Conservation (phyloP, 176 grass and related monocot species). For the Oryza glumipatula region DNA sequence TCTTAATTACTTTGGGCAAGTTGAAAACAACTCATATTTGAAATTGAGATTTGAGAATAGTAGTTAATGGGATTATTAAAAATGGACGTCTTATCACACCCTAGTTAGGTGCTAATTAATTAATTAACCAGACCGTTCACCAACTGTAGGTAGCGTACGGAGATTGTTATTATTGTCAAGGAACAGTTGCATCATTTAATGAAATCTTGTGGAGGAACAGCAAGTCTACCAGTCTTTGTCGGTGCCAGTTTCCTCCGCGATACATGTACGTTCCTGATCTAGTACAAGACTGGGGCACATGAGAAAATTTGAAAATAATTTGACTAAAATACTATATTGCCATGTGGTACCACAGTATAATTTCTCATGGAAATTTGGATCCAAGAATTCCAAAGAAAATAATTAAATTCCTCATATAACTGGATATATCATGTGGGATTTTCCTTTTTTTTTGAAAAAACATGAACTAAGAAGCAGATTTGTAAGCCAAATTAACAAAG, state of each 20-base stretch:
- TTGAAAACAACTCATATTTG: neutral
- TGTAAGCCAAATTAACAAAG: neutral
- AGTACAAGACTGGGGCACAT: neutral
- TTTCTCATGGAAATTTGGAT: neutral
- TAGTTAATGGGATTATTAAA: neutral
- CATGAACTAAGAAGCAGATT: neutral
- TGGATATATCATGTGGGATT: neutral
- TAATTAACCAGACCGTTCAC: slow-evolving; percentile 29
- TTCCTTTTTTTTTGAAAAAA: neutral
- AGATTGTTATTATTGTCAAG: slow-evolving; percentile 16
- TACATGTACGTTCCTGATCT: neutral
- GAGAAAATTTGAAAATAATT: neutral
- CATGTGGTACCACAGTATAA: neutral
- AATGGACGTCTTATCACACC: slow-evolving; percentile 21
- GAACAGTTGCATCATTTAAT: slow-evolving; percentile 20
- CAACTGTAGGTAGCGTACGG: slow-evolving; percentile 29
- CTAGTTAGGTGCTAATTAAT: slow-evolving; percentile 40
- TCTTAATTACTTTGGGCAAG: neutral
- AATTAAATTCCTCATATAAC: neutral
- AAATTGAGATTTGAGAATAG: neutral
- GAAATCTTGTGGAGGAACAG: slow-evolving; percentile 18
- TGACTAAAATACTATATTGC: neutral
- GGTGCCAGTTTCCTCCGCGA: neutral
- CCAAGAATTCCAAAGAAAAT: no score
- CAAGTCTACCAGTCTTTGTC: slow-evolving; percentile 1